Base-by-base conservation (phyloP, 805 yeast genomes). In the Monosporozyma solicola region DNA sequence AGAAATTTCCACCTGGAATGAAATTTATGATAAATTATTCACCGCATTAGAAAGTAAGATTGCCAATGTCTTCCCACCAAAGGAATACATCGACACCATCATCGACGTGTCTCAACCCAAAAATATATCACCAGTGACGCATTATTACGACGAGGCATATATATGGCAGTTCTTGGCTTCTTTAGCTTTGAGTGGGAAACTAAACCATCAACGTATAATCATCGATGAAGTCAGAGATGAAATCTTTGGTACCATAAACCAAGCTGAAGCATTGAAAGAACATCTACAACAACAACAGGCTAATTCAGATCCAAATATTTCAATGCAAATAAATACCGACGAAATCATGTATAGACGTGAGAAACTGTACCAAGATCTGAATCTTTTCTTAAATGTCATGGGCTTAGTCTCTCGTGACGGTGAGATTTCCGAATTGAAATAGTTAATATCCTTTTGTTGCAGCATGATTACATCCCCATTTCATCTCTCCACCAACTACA, bases 131-230 rank as follows among this genome's bases (percentile, higher is more conserved):
- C 20, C 11, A 5, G 25, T 24, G 11, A 46, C 39, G 4, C 16
- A 20, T 43, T 60, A 59, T 39, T 75, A 71, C 52, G 92, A 85
- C 62, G 90, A 84, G 58, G 80, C 90, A 39, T 90, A 91, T 64
- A 89, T 89, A 50, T 92, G 99, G 99, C 97, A 92, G 72, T 91
- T 92, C 65, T 79, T 92, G 69, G 99, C 99, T 24, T 85, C 96
- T 13, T 77, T 92, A 55, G 92, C 98, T 0, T 74, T 92, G 57
- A 92, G 96, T 56, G 96, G 97, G 58, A 84, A 86, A 66, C 73
- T 87, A 61, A 85, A 85, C 61, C 97, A 91, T 66, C 97, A 92
- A 77, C 80, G 97, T 73, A 82, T 88, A 56, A 86, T 92, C 61
- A 96, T 92, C 45, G 97, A 90, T 68, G 97, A 89, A 67, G 90